Base-by-base conservation (phyloP, 345 rosid species). In the Abelmoschus esculentus region DNA sequence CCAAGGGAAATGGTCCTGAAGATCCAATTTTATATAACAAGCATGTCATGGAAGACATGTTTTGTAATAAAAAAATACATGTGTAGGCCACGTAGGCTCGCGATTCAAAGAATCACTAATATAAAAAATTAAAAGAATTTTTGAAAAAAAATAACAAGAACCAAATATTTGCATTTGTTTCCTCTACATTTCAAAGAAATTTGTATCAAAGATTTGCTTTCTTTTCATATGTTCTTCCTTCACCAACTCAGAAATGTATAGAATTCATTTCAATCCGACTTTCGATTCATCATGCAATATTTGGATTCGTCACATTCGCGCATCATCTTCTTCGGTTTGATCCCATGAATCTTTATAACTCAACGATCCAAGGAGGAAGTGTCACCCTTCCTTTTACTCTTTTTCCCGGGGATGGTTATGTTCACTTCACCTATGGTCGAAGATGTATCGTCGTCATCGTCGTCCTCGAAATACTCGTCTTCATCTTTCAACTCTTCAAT, bases 401-500 rank as follows among this genome's bases (percentile, higher is more conserved):
- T 15, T 15, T 80, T 78, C 60, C 76, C 75, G 28, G 76, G 72
- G 42, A 74, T 73, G 10, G 42, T 61, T 7, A 44, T 68, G 71
- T 78, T 79, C 7, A 71, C 64, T 73, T 80, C 77, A 57, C 66
- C 76, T 4, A 70, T 52, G 4, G 61, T 69, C 1, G 74, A 61
- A 46, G 65, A 26, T 3, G 36, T n/a, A 1, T 79, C 76, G 7
- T 49, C 54, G 18, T 49, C 53, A 9, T 70, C 79, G 3, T 56
- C 31, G 12, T 55, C 77, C 1, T 80, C 76, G 1, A n/a, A 22
- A 3, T 79, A 76, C 1, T n/a, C 31, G 2, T 71, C 81, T 46
- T 70, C 83, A 36, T 78, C 89, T 73, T 40, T 76, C 64, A 90
- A 54, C 54, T 71, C 52, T 74, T 78, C 88, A 67, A 87, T 79